Conservation (phyloP, 2,329 filamentous ascomycete genomes). For the Colletotrichum viniferum region DNA sequence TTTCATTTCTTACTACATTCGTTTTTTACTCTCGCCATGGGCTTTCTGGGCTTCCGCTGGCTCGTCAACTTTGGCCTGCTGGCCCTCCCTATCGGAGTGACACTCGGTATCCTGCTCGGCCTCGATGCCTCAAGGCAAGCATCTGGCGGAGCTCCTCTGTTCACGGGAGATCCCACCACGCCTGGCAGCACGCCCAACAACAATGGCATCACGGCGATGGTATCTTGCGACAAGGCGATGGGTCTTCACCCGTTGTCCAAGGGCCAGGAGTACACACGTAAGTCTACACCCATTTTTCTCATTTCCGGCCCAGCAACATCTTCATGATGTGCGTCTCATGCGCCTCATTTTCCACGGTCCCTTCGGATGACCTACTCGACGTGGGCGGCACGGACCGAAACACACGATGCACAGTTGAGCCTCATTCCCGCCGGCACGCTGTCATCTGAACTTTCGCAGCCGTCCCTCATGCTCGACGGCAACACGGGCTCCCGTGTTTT, state of each 20-base stretch:
- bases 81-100: constrained; percentile 53
- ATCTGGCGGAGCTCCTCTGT: constrained; percentile 48
- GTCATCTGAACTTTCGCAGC: background rate
- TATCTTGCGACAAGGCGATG: constrained; percentile 46
- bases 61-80: constrained; percentile 55
- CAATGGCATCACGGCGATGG: constrained; percentile 37
- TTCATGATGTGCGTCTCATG: background rate
- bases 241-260: constrained; percentile 50
- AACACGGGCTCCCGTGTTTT: constrained; percentile 12
- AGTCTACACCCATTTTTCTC: constrained; percentile 28
- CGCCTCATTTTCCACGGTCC: background rate
- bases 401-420: background rate
- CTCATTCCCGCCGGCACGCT: background rate
- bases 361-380: background rate
- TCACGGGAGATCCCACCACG: constrained; percentile 34
- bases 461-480: background rate
- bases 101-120: constrained; percentile 53
- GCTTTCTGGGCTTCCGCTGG: constrained; percentile 39
- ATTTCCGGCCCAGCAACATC: background rate
- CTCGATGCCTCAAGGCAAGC: constrained; percentile 48
- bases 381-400: constrained; percentile 7
- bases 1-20: background rate
- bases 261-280: constrained; percentile 52
- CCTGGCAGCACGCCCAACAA: constrained; percentile 20
- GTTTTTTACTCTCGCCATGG: constrained; percentile 31